These are phyloP conservation scores for Rhypophila decipiens DNA, from an alignment of 495 filamentous ascomycete species.

Conservation along the genomic window DNA sequence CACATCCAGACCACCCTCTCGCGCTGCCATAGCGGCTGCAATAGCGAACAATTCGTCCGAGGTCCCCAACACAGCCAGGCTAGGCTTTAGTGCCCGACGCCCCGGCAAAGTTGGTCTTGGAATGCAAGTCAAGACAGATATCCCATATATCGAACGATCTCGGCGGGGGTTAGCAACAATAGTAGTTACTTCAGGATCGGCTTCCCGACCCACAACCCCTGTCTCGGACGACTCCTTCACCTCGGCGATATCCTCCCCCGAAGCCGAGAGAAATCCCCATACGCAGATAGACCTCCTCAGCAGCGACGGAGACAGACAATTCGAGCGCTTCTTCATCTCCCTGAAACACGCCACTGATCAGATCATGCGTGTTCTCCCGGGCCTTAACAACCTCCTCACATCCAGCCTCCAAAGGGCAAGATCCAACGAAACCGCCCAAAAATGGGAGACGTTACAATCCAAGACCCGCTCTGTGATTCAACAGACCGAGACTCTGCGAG, in stretches of 20 bases:
- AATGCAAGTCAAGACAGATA: slow-evolving; percentile 20
- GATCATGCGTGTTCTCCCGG: slow-evolving; percentile 56
- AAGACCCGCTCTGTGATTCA: slow-evolving; percentile 52
- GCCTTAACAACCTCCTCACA: slow-evolving; percentile 54
- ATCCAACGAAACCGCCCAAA: slow-evolving; percentile 42
- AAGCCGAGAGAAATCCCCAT: background rate
- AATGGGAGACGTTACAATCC: slow-evolving; percentile 58
- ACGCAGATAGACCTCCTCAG: slow-evolving; percentile 5
- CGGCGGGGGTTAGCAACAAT: background rate
- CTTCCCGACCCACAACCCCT: slow-evolving; percentile 40
- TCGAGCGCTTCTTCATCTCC: slow-evolving; percentile 68
- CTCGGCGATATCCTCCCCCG: slow-evolving; percentile 39
- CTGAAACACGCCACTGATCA: slow-evolving; percentile 58
- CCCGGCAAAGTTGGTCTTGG: background rate
- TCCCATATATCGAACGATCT: slow-evolving; percentile 11
- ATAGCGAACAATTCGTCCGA: background rate
- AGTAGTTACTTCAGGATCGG: background rate
- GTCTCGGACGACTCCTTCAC: slow-evolving; percentile 70
- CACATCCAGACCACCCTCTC: background rate
- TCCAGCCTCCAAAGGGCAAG: slow-evolving; percentile 37
- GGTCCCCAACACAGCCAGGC: background rate
- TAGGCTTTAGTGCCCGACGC: slow-evolving; percentile 1
- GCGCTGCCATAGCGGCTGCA: background rate
- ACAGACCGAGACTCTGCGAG: slow-evolving; percentile 54
- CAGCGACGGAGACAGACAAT: slow-evolving; percentile 51